Conservation (phyloP, 805 yeast species). For the Lipomyces orientalis region DNA sequence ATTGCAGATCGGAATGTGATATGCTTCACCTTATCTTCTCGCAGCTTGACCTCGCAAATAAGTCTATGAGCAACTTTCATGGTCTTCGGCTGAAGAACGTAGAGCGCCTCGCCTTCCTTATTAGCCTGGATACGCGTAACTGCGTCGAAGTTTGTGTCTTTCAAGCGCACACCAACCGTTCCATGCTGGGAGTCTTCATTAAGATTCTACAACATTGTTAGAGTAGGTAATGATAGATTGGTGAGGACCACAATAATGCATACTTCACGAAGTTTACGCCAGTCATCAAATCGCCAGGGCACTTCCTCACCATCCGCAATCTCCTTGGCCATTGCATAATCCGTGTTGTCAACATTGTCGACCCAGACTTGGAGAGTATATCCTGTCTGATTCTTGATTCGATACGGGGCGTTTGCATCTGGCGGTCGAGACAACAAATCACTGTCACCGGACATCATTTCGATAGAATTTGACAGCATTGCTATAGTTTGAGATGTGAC, state of each 20-base stretch:
- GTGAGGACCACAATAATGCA: background rate
- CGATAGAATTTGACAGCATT: constrained; percentile 65
- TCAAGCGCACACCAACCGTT: constrained; percentile 45
- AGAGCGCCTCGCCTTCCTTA: constrained; percentile 82
- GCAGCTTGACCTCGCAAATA: constrained; percentile 69
- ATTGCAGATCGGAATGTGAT: constrained; percentile 80
- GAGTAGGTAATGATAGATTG: background rate
- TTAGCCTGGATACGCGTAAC: constrained; percentile 67
- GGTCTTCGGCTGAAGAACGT: constrained; percentile 66
- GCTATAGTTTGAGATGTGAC: constrained; percentile 83
- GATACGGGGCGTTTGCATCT: constrained; percentile 82
- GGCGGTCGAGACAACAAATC: constrained; percentile 58
- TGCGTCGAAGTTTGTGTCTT: constrained; percentile 61
- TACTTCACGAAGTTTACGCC: constrained; percentile 82
- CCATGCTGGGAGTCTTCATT: constrained; percentile 35
- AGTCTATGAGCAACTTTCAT: constrained; percentile 73
- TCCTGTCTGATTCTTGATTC: constrained; percentile 84
- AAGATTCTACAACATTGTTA: constrained; percentile 21
- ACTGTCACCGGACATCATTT: constrained; percentile 38
- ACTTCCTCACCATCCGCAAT: constrained; percentile 55
- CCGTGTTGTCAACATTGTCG: constrained; percentile 51
- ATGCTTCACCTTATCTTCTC: constrained; percentile 77
- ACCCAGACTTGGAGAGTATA: constrained; percentile 81
- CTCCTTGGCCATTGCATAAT: constrained; percentile 40
- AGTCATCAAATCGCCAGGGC: constrained; percentile 95